Base-by-base conservation (phyloP, 2,329 filamentous ascomycete species). In the Arachnomyces sp. region DNA sequence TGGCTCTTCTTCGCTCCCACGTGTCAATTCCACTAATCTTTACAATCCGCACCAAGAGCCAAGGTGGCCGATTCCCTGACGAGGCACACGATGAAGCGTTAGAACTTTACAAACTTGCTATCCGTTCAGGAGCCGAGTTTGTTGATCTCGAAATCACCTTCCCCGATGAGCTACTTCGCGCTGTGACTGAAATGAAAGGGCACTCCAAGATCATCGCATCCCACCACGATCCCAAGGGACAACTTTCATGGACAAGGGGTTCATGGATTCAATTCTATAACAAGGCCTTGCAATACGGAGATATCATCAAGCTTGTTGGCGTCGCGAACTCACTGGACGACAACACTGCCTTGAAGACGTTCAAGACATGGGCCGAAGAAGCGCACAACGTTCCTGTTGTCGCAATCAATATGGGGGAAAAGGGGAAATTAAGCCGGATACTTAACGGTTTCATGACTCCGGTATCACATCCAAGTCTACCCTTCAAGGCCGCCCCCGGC, bases 361-460 rank as follows among this genome's bases (percentile, higher is more conserved):
- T 98, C 75, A 89, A 85, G 67, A 66, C 73, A 15, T 82, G 77
- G 67, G 88, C 89, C 64, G 70, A 77, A 29, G 69, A 73, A 16
- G 76, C 84, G 1, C 83, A 93, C 56, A 73, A 82, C 39, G 79
- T 80, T n/a, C 90, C 89, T 1, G 67, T 98, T 40, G 95, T 98
- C 51, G 87, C 84, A 1, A 83, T 98, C 58, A 98, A 98, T 64
- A 96, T 98, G 90, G 89, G 90, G 20, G 71, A 78, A 35, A 70
- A 77, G 17, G 92, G 92, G 36, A 92, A 94, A 66, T 74, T 95
- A 31, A 94, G 87, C 55, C 81, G 92, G 28, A 82, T 98, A 33
- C 69, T 93, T 43, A 98, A 98, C 63, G 73, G 76, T 20, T 96
- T 96, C 70, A 79, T 98, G 69, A 96, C 92, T 0, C 92, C 92